Percentiles rank a stretch among this genome's conserved stretches.
These are phyloP conservation scores for Teunomyces funiuensis DNA, from an alignment of 805 yeast species.

Conservation along the genomic window DNA sequence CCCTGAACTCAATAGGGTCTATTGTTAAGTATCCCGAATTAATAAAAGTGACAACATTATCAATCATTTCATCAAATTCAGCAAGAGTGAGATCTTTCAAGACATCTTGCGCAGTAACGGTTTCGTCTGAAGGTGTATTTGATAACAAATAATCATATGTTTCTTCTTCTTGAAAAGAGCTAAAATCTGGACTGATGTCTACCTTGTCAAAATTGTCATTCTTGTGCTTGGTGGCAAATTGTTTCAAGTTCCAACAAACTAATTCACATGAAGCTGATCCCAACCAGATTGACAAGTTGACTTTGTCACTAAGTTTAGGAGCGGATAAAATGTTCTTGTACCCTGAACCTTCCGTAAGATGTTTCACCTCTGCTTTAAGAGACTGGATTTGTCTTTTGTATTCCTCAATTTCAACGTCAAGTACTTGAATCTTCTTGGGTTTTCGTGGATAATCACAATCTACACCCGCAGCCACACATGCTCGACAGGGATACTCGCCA, in stretches of 20 bases:
- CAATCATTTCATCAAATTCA: slow-evolving; percentile 9
- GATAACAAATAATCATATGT: slow-evolving; percentile 17
- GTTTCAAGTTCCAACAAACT: slow-evolving; percentile 24
- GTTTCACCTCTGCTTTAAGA: slow-evolving; percentile 3
- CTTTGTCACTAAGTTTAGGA: slow-evolving; percentile 5
- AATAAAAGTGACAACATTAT: slow-evolving; percentile 18
- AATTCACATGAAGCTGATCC: slow-evolving; percentile 27
- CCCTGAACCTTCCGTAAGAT: not conserved
- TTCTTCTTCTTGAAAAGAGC: slow-evolving; percentile 22
- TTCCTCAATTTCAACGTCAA: slow-evolving; percentile 23
- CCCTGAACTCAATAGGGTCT: slow-evolving; percentile 19
- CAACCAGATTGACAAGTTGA: slow-evolving; percentile 20
- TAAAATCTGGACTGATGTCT: slow-evolving; percentile 23
- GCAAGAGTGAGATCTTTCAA: slow-evolving; percentile 1
- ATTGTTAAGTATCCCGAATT: slow-evolving; percentile 27
- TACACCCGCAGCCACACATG: slow-evolving; percentile 14
- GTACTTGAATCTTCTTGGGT: slow-evolving; percentile 17
- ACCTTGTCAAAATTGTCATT: slow-evolving; percentile 10
- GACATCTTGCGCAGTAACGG: not conserved
- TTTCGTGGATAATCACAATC: slow-evolving; percentile 23
- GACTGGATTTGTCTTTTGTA: slow-evolving; percentile 15
- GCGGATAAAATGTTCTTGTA: not conserved
- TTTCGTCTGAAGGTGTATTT: not conserved
- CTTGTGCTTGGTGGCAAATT: slow-evolving; percentile 11
- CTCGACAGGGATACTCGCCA: slow-evolving; percentile 23